phyloP scores from a whole-genome alignment of 768 basidiomycete genomes.

The Tricholoma bakamatsutake region DNA sequence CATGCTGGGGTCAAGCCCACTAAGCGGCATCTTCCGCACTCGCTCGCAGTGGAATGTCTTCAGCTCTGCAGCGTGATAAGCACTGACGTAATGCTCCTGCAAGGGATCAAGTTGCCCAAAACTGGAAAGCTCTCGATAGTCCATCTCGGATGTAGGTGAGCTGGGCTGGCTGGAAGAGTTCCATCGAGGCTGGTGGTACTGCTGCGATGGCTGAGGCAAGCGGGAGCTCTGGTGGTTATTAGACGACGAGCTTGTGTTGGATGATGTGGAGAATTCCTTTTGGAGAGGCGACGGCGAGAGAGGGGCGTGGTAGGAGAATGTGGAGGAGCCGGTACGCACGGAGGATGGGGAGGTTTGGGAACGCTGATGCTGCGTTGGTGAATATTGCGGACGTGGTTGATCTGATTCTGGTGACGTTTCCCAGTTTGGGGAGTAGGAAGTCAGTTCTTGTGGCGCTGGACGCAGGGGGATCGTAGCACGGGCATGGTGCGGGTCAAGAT shows the following conservation, averaged over 20 bases:
- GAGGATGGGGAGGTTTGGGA: constrained; percentile 47
- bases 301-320: constrained; percentile 47
- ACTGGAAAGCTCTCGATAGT: constrained; percentile 12
- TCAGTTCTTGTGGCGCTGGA: constrained; percentile 24
- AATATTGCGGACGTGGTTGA: constrained; percentile 9
- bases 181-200: constrained; percentile 11
- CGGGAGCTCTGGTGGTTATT: constrained; percentile 9
- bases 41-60: constrained; percentile 96
- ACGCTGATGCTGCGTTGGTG: constrained; percentile 25
- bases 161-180: constrained; percentile 27
- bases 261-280: constrained; percentile 46
- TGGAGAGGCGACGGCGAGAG: constrained; percentile 62
- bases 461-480: constrained; percentile 72
- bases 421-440: constrained; percentile 3
- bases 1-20: constrained; percentile 95
- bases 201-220: constrained; percentile 19
- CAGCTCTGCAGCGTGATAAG: constrained; percentile 70
- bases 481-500: constrained; percentile 76
- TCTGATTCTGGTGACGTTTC: constrained; percentile 19
- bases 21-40: constrained; percentile 90
- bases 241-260: constrained; percentile 20
- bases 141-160: constrained; percentile 20
- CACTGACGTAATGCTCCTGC: constrained; percentile 60
- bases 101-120: constrained; percentile 32
- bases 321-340: constrained; percentile 47